phyloP scores from a whole-genome alignment of 257 asterid species.

The Mentha longifolia region DNA sequence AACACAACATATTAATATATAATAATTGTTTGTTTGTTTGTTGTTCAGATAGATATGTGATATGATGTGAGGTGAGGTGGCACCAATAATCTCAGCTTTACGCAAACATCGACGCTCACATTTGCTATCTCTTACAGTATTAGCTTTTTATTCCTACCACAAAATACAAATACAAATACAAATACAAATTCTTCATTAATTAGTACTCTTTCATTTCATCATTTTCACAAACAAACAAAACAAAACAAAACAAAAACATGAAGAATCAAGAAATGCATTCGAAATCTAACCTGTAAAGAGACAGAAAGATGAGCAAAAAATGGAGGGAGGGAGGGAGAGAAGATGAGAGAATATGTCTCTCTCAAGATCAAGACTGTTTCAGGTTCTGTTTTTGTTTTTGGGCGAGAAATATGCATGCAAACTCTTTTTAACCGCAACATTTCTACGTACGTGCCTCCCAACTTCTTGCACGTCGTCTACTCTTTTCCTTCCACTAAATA shows the following conservation, averaged over 20 bases:
- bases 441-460: conserved; percentile 42
- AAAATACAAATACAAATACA: too few relatives aligned
- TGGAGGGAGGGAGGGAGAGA: conserved; percentile 41
- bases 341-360: conserved; percentile 29
- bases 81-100: conserved; percentile 30
- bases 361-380: conserved; percentile 25
- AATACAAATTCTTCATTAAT: too few relatives aligned
- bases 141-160: background rate
- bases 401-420: conserved; percentile 50
- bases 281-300: conserved; percentile 35
- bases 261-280: background rate
- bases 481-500: background rate
- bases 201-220: too few relatives aligned
- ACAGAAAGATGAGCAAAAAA: conserved; percentile 36
- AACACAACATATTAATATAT: conserved; percentile 70
- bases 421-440: conserved; percentile 38
- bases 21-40: conserved; percentile 34
- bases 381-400: conserved; percentile 15
- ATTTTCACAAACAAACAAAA: too few relatives aligned
- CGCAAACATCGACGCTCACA: too few relatives aligned
- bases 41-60: too few relatives aligned
- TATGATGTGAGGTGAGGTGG: conserved; percentile 17
- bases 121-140: conserved; percentile 23
- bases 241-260: background rate
- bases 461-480: conserved; percentile 42